A percentile compares a stretch with the other conserved stretches of the same genome.
Conservation (phyloP, 768 basidiomycete genomes). For the Dacryopinax primogenitus region DNA sequence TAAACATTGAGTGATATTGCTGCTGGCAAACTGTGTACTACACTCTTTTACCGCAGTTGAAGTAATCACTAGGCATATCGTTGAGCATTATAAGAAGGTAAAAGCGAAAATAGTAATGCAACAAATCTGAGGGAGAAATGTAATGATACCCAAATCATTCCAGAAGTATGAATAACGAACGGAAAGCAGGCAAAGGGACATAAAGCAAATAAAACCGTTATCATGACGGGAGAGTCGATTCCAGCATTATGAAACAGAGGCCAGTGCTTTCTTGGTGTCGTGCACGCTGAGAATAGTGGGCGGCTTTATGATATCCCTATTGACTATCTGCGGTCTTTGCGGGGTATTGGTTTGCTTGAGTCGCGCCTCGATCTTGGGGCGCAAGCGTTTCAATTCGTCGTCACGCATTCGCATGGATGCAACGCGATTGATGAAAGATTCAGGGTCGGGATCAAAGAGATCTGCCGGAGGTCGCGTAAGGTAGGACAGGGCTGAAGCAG, state of each 20-base stretch:
- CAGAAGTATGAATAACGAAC: background rate
- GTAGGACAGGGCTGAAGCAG: conserved; percentile 7
- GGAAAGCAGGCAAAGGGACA: background rate
- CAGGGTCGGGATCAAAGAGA: conserved; percentile 14
- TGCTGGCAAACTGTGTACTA: too few relatives aligned
- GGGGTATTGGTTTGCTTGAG: background rate
- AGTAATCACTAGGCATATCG: too few relatives aligned
- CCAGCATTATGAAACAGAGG: background rate
- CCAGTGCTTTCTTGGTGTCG: background rate
- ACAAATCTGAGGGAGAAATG: too few relatives aligned
- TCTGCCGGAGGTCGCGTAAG: conserved; percentile 12
- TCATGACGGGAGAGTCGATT: background rate
- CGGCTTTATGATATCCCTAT: conserved; percentile 5
- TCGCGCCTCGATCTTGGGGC: conserved; percentile 15
- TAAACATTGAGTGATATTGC: too few relatives aligned
- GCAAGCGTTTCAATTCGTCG: conserved; percentile 14
- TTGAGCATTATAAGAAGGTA: too few relatives aligned
- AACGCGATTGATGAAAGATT: conserved; percentile 12
- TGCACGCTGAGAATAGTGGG: conserved; percentile 2
- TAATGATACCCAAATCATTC: too few relatives aligned
- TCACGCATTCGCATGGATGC: conserved; percentile 13
- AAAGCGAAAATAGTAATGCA: too few relatives aligned
- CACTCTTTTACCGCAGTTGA: too few relatives aligned
- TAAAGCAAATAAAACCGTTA: background rate
- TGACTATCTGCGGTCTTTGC: conserved; percentile 1